phyloP scores from a whole-genome alignment of 176 grass and related monocot genomes.

The Poa annua region DNA sequence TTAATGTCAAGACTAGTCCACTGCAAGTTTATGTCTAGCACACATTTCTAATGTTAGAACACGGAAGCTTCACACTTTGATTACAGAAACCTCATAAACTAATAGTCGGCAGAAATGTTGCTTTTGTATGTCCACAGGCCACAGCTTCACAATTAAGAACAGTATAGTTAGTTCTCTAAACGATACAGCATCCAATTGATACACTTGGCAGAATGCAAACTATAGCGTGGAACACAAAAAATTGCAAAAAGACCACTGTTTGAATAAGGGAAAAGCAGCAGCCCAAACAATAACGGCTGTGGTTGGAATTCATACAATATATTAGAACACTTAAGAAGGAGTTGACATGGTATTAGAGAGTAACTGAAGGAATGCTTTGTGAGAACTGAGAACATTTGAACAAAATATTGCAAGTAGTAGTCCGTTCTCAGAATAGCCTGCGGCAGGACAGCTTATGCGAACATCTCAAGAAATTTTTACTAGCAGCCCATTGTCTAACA shows the following conservation, averaged over 20 bases:
- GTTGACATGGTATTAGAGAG: background rate
- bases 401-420: background rate
- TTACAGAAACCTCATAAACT: background rate
- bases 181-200: background rate
- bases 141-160: background rate
- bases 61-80: background rate
- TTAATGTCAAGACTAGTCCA: background rate
- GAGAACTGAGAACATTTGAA: constrained; percentile 11
- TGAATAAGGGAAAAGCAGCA: constrained; percentile 13
- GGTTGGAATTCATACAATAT: background rate
- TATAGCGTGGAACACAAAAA: background rate
- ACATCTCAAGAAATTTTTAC: constrained; percentile 13
- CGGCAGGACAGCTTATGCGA: background rate
- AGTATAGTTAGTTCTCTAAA: background rate
- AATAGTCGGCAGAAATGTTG: background rate
- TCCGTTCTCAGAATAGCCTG: constrained; percentile 1
- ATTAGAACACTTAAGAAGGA: constrained; percentile 19
- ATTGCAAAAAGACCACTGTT: constrained; percentile 7
- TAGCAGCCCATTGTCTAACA: background rate
- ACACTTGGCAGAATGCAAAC: background rate
- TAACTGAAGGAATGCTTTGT: background rate
- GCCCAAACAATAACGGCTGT: background rate
- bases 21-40: background rate
- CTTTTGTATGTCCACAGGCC: background rate
- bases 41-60: background rate